These are phyloP conservation scores for Recurvomyces mirabilis DNA, from an alignment of 495 filamentous ascomycete species.

Conservation along the genomic window DNA sequence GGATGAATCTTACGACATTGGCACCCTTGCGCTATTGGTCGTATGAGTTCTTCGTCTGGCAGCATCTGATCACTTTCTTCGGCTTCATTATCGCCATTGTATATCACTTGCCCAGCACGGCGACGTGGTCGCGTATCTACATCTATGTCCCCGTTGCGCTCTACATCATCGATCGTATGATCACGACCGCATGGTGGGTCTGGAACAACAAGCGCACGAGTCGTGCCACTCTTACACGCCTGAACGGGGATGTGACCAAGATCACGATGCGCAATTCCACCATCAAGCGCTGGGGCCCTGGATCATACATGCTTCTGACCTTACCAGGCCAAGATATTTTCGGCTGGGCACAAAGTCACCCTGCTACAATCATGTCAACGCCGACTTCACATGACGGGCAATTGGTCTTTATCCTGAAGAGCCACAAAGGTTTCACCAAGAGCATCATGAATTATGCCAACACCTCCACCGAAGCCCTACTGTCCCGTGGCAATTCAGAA, in stretches of 20 bases:
- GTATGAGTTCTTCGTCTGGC: slow-evolving; percentile 19
- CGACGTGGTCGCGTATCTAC: slow-evolving; percentile 10
- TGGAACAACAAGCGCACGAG: slow-evolving; percentile 59
- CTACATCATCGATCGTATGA: slow-evolving; percentile 57
- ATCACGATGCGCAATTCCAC: slow-evolving; percentile 58
- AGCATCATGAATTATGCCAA: slow-evolving; percentile 53
- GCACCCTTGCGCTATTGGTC: slow-evolving; percentile 12
- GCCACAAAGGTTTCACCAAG: slow-evolving; percentile 59
- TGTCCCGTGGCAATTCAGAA: slow-evolving; percentile 1
- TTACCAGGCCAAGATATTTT: slow-evolving; percentile 26
- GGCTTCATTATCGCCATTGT: slow-evolving; percentile 17
- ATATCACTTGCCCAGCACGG: slow-evolving; percentile 14
- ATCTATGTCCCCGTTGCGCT: slow-evolving; percentile 50
- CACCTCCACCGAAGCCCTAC: slow-evolving; percentile 26
- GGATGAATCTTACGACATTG: slow-evolving; percentile 19
- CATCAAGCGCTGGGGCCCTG: slow-evolving; percentile 56
- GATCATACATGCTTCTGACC: slow-evolving; percentile 71
- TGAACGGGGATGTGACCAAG: slow-evolving; percentile 53
- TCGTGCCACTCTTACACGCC: slow-evolving; percentile 50
- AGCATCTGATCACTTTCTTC: slow-evolving; percentile 18
- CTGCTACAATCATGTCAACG: slow-evolving; percentile 65
- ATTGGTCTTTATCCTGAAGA: slow-evolving; percentile 62
- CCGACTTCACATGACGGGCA: slow-evolving; percentile 38
- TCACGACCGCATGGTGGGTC: slow-evolving; percentile 40
- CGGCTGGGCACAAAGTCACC: slow-evolving; percentile 47